Evolutionary conservation across 805 yeast genomes (phyloP), one percentile per base, ranked within the genome.

Genomic region (Cyberlindnera japonica): DNA sequence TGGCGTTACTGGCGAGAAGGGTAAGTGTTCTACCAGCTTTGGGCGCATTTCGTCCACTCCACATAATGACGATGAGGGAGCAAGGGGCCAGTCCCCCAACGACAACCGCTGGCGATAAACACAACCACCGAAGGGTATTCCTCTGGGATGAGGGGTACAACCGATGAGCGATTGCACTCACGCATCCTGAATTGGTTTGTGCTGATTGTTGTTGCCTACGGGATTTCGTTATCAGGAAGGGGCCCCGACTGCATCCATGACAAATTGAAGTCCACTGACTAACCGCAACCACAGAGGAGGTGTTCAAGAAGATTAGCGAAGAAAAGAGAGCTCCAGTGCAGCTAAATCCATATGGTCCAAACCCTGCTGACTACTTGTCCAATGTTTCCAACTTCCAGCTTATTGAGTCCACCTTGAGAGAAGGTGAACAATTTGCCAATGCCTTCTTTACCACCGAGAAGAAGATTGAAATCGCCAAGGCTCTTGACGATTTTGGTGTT

Each of bases 401-500:
- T 58, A 91, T 91, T 60, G 99, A 91, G 70, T 86, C 96, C 25
- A 91, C 99, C 5, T 74, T 91, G 43, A 80, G 99, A 71, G 99
- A 91, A 69, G 99, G 99, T 64, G 99, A 91, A 69, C 99, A 91
- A 68, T 91, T 91, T 62, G 97, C 98, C 59, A 91, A 91, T 61
- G 95, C 99, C 4, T 93, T 91, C 67, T 91, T 91, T 72, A 71
- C 80, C 54, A 86, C 96, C 15, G 98, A 87, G 62, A 91, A 86
- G 73, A 91, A 91, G 71, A 88, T 91, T 52, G 95, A 90, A 68
- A 91, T 91, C 50, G 99, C 99, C 57, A 89, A 81, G 71, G 98
- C 98, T 5, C 72, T 91, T 44, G 97, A 91, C 65, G 97, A 90
- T 58, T 91, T 91, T 59, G 99, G 99, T 55, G 99, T 90, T 36